Evolutionary conservation across 139 green algal genomes (phyloP).

Genomic region (Tetradesmus lagerheimii): DNA sequence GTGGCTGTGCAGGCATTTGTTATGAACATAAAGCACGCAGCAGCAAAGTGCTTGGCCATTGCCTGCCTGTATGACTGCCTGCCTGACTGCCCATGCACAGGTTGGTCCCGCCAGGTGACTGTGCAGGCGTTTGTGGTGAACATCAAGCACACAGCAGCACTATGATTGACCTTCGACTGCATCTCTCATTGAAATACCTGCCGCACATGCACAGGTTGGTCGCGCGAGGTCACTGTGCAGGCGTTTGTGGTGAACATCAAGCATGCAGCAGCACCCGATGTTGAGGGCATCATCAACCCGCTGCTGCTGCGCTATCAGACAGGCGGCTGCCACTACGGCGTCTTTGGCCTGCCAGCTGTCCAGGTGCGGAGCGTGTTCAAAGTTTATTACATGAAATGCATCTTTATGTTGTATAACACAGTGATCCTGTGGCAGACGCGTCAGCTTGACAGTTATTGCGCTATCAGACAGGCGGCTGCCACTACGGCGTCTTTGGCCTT

Average conservation of each 20-base stretch:
- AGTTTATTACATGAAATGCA: too few relatives aligned
- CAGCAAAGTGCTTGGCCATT: too few relatives aligned
- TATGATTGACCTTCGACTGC: neutral
- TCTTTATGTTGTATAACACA: too few relatives aligned
- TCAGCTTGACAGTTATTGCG: too few relatives aligned
- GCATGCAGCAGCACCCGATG: constrained; percentile 56
- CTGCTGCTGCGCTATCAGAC: constrained; percentile 61
- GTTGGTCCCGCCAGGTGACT: constrained; percentile 51
- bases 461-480: constrained; percentile 15
- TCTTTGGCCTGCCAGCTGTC: constrained; percentile 31
- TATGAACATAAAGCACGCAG: too few relatives aligned
- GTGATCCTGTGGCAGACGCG: too few relatives aligned
- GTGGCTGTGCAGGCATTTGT: too few relatives aligned
- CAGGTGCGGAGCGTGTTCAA: neutral
- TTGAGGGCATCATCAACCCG: constrained; percentile 64
- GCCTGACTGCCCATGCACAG: too few relatives aligned
- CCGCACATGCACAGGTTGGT: too few relatives aligned
- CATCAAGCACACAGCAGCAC: constrained; percentile 51
- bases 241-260: constrained; percentile 70
- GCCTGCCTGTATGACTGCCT: neutral
- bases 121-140: constrained; percentile 71
- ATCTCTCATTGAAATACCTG: too few relatives aligned
- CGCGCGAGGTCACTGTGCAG: constrained; percentile 54
- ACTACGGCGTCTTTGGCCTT: constrained; percentile 20
- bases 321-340: constrained; percentile 6